Base-by-base conservation (phyloP, 2,329 filamentous ascomycete genomes). In the Pleomassaria siparia region DNA sequence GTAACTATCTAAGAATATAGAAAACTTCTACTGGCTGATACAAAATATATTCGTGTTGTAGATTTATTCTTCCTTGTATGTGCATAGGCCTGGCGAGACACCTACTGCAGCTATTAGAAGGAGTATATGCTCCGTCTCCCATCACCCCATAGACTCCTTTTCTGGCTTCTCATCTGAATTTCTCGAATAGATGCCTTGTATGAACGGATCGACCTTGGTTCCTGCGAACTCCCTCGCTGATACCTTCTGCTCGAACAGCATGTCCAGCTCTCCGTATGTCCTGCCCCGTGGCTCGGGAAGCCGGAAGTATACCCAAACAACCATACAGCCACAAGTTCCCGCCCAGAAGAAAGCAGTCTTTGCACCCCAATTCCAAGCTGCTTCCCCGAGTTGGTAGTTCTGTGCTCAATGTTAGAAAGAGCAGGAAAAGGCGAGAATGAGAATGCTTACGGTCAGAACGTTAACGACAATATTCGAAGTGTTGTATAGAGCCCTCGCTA, bases 291-390 rank as follows among this genome's bases (percentile, higher is more conserved):
- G 88, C 66, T 95, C 90, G 0, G 90, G 90, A 0, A 92, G 77
- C 11, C 88, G 81, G 76, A 91, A 91, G 65, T 83, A 91, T 0
- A 86, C 86, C 75, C 91, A 95, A 7, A 94, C 71, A 58, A 89
- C 82, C 74, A 88, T 91, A 46, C 84, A 71, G 72, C 89, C 87
- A 70, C 87, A 91, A 40, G 89, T 85, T 2, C 84, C 88, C 16
- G 84, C 85, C 86, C 90, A 90, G 76, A 95, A 94, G 74, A 95
- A 95, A 24, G 89, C 90, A 1, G 89, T 82, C 62, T 83, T 92
- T 70, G 91, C 92, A 50, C 83, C 80, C 90, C 90, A 95, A 69
- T 65, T 60, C 56, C 91, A 95, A 0, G 83, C 86, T 1, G 77
- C 79, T 0, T 56, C 57, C 3, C 57, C 56, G 6, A 68, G 56